phyloP scores from a whole-genome alignment of 2,329 filamentous ascomycete species.

The Calonectria multiphialidica region DNA sequence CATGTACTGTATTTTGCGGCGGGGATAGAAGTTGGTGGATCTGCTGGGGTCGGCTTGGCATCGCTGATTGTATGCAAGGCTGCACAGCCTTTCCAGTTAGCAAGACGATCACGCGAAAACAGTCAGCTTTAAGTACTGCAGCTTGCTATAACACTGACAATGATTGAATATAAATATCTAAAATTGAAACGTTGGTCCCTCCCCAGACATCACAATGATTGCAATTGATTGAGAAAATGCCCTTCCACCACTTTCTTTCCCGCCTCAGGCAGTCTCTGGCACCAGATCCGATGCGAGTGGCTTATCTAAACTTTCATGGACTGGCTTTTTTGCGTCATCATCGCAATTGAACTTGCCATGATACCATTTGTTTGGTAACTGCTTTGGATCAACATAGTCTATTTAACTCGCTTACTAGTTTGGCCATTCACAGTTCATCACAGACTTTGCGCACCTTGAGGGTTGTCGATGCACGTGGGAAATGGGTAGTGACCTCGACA shows the following conservation, averaged over 20 bases:
- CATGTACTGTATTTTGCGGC: conserved; percentile 3
- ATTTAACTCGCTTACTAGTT: neutral
- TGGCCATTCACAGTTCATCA: neutral
- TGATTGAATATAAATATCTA: neutral
- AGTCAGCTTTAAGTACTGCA: neutral
- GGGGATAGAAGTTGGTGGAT: conserved; percentile 31
- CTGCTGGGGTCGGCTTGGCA: conserved; percentile 31
- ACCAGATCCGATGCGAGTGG: too few species aligned
- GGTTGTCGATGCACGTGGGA: conserved; percentile 28
- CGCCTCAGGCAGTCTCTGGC: too few species aligned
- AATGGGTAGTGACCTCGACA: neutral
- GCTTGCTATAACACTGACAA: neutral
- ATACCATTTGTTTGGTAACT: neutral
- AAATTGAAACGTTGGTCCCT: neutral
- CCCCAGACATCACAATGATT: neutral
- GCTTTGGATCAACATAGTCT: neutral
- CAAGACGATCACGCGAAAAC: neutral
- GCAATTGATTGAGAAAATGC: neutral
- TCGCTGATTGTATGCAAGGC: conserved; percentile 21
- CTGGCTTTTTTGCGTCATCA: neutral
- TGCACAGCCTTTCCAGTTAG: neutral
- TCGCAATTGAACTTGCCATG: neutral
- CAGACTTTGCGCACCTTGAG: neutral
- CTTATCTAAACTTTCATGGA: too few species aligned
- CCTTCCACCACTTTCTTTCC: neutral